Conservation (phyloP, 2,329 filamentous ascomycete species). For the Teratosphaeria destructans region DNA sequence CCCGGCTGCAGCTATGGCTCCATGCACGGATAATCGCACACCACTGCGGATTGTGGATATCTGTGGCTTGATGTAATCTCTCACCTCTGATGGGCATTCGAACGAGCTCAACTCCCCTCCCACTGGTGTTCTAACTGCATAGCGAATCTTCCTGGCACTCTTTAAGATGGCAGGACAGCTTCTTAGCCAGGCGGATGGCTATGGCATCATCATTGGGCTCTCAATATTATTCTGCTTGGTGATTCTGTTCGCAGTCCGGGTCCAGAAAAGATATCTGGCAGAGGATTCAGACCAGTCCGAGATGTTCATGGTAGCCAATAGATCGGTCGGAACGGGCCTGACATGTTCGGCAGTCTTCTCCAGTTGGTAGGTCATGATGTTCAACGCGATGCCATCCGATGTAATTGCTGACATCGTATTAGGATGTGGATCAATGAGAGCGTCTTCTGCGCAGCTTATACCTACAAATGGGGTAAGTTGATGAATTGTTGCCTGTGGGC, state of each 20-base stretch:
- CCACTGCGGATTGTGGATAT: neutral
- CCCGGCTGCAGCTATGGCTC: neutral
- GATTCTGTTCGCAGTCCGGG: constrained; percentile 36
- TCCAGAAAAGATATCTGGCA: constrained; percentile 34
- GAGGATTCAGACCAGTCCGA: constrained; percentile 37
- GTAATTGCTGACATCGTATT: neutral
- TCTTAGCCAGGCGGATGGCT: constrained; percentile 28
- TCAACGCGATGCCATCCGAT: neutral
- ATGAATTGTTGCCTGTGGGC: neutral
- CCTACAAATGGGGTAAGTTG: constrained; percentile 19
- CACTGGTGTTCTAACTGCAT: neutral
- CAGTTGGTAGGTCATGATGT: constrained; percentile 10
- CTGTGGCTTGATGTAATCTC: neutral
- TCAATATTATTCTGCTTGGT: constrained; percentile 38
- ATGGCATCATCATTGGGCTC: constrained; percentile 41
- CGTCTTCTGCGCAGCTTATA: constrained; percentile 28
- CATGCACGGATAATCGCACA: neutral
- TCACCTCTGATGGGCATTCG: neutral
- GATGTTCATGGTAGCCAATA: constrained; percentile 32
- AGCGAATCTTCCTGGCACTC: neutral
- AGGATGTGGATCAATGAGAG: constrained; percentile 34
- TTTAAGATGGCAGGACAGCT: constrained; percentile 6
- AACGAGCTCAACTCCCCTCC: neutral
- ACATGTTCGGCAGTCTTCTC: constrained; percentile 25
- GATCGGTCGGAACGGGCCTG: constrained; percentile 19